phyloP scores from a whole-genome alignment of 371 early-diverging fungal genomes.

The Apophysomyces elegans region DNA sequence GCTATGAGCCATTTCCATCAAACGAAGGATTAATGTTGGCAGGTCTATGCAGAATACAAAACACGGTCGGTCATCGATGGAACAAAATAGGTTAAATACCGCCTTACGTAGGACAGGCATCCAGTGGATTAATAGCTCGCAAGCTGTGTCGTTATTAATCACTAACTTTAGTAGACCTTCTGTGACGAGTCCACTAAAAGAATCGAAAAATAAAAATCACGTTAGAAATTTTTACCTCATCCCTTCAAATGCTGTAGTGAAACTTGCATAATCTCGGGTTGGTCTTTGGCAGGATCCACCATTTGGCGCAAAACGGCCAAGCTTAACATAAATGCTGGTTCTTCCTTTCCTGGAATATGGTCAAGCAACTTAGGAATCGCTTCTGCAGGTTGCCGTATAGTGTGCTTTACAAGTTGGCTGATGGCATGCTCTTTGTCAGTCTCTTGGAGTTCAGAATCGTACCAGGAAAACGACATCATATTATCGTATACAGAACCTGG shows the following conservation, averaged over 20 bases:
- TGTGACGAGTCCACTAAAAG: background rate
- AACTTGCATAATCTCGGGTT: background rate
- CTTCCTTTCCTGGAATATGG: background rate
- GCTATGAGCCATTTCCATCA: conserved; percentile 17
- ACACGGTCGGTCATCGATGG: background rate
- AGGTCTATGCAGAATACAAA: conserved; percentile 7
- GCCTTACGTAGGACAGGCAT: conserved; percentile 1
- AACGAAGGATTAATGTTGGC: conserved; percentile 3
- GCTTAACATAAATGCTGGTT: background rate
- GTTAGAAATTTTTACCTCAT: background rate
- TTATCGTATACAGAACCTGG: background rate
- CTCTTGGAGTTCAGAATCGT: background rate
- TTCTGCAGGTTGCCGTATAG: background rate
- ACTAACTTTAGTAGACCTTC: background rate
- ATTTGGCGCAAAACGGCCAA: background rate
- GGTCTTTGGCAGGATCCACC: background rate
- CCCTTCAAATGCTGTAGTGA: background rate
- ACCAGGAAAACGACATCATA: background rate
- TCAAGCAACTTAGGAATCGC: background rate
- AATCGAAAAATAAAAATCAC: background rate
- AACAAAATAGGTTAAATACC: background rate
- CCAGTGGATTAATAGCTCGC: conserved; percentile 1
- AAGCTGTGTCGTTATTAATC: background rate
- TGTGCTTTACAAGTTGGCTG: background rate
- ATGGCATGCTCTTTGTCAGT: background rate